Conservation (phyloP, 192 early-diverging fungal genomes). For the Coemansia sp. region DNA sequence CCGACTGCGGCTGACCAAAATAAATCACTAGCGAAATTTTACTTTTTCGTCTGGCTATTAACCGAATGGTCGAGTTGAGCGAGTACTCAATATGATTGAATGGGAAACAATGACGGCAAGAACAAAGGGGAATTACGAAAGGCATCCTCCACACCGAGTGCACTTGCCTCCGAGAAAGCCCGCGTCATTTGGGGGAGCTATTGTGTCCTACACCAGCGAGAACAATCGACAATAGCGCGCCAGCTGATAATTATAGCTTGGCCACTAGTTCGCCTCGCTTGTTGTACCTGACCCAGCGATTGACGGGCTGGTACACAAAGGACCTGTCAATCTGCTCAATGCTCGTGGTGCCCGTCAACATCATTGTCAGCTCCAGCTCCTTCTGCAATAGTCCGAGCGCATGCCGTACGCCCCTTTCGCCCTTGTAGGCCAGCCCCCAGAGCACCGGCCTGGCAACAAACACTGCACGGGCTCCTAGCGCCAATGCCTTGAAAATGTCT, state of each 20-base stretch:
- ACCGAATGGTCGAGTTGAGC: slow-evolving; percentile 1
- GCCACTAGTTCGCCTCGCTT: slow-evolving; percentile 19
- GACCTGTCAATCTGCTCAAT: slow-evolving; percentile 65
- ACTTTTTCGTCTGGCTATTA: background rate
- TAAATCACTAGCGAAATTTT: background rate
- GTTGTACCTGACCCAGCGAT: slow-evolving; percentile 45
- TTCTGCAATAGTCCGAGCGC: slow-evolving; percentile 76
- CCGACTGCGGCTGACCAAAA: background rate
- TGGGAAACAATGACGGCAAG: background rate
- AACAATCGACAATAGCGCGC: slow-evolving; percentile 5
- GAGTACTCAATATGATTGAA: background rate
- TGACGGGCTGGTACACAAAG: slow-evolving; percentile 41
- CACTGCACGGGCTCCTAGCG: slow-evolving; percentile 85
- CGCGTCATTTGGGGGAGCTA: background rate
- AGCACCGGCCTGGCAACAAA: slow-evolving; percentile 58
- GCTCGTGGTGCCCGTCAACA: slow-evolving; percentile 65
- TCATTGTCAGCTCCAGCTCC: slow-evolving; percentile 85
- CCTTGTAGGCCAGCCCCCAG: slow-evolving; percentile 89
- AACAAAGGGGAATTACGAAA: slow-evolving; percentile 4
- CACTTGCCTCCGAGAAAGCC: background rate
- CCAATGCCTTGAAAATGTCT: slow-evolving; percentile 95
- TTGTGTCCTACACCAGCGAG: background rate
- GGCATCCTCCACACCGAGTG: background rate
- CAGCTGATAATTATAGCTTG: slow-evolving; percentile 24
- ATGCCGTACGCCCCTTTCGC: slow-evolving; percentile 76